Percentiles rank a stretch among this genome's conserved stretches.
Conservation (phyloP, 371 early-diverging fungal genomes). For the Gilbertella persicaria region DNA sequence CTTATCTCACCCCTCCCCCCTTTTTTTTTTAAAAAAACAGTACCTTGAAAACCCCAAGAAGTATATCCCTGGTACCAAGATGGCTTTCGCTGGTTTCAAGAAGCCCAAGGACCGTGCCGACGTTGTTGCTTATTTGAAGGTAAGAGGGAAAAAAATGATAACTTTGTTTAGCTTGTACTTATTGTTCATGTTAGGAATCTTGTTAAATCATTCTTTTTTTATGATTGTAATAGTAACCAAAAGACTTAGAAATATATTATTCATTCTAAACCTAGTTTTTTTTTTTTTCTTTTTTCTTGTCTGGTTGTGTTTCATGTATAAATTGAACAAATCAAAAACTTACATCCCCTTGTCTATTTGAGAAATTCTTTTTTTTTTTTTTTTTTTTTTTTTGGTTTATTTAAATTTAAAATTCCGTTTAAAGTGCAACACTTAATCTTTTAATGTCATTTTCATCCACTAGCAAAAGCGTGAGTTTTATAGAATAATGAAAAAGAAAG, state of each 20-base stretch:
- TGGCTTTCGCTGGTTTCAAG: slow-evolving; percentile 99
- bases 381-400: too few relatives aligned
- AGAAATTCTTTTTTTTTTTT: too few relatives aligned
- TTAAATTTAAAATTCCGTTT: too few relatives aligned
- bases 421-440: slow-evolving; percentile 9
- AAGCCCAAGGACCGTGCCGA: slow-evolving; percentile 91
- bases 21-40: neutral
- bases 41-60: slow-evolving; percentile 98
- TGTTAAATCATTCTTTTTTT: neutral
- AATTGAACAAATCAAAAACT: too few relatives aligned
- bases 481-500: neutral
- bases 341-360: too few relatives aligned
- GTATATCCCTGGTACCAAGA: slow-evolving; percentile 96
- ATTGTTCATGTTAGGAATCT: neutral
- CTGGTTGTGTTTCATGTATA: too few relatives aligned
- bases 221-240: too few relatives aligned
- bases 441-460: slow-evolving; percentile 10
- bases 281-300: too few relatives aligned
- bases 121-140: slow-evolving; percentile 92
- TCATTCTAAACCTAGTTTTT: too few relatives aligned
- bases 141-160: slow-evolving; percentile 1
- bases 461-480: neutral
- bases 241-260: too few relatives aligned
- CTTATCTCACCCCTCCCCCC: neutral
- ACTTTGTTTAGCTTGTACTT: neutral